Evolutionary conservation across 208 protist genomes (phyloP).

Genomic region (Trypanosoma platydactyli): DNA sequence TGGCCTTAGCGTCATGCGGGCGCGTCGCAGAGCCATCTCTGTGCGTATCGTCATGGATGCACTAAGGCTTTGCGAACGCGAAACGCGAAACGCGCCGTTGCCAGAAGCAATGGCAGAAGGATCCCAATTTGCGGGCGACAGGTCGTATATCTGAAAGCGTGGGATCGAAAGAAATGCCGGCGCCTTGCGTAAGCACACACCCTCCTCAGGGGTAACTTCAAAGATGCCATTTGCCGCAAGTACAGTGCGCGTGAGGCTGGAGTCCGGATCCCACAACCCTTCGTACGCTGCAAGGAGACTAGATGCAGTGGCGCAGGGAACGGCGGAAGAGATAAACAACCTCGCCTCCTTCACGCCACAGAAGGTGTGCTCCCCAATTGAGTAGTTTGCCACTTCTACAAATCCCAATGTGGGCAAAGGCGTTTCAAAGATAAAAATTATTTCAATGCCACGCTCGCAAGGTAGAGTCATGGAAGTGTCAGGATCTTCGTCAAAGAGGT

Average conservation of each 20-base stretch:
- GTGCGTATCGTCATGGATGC: constrained; percentile 61
- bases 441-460: constrained; percentile 50
- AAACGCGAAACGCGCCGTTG: neutral
- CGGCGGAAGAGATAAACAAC: constrained; percentile 40
- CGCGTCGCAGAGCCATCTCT: constrained; percentile 61
- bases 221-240: constrained; percentile 33
- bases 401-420: constrained; percentile 50
- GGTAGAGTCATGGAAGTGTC: constrained; percentile 46
- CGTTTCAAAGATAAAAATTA: constrained; percentile 54
- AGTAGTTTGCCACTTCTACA: constrained; percentile 76
- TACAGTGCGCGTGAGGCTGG: constrained; percentile 10
- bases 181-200: constrained; percentile 66
- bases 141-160: constrained; percentile 74
- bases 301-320: neutral
- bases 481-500: constrained; percentile 48
- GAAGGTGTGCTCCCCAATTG: constrained; percentile 52
- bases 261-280: constrained; percentile 37
- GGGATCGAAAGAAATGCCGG: constrained; percentile 42
- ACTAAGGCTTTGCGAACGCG: constrained; percentile 49
- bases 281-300: constrained; percentile 33
- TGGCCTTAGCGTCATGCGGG: constrained; percentile 50
- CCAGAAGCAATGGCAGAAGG: neutral
- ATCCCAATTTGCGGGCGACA: constrained; percentile 29
- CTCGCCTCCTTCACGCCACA: constrained; percentile 69
- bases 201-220: constrained; percentile 56